Base-by-base conservation (phyloP, 352 stramenopile genomes). In the Phytophthora aleatoria region DNA sequence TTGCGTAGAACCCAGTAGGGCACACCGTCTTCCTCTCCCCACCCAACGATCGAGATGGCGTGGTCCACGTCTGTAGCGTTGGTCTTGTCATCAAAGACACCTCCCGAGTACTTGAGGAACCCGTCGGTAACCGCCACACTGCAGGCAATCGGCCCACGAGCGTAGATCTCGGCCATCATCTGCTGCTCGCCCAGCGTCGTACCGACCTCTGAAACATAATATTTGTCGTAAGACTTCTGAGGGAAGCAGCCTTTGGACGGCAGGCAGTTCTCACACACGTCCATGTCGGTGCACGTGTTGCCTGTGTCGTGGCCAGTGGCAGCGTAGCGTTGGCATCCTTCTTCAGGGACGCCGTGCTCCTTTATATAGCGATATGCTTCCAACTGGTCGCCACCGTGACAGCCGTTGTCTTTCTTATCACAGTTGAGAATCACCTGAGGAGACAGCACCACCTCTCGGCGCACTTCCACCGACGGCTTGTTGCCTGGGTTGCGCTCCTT, bases 131-230 rank as follows among this genome's bases (percentile, higher is more conserved):
- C 96, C 50, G 97, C 92, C 13, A 99, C 93, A 41, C 83, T 96
- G 67, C 95, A 98, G 3, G 92, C 91, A 53, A 99, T 97, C 1
- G 96, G 95, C 0, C 97, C 97, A 45, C 96, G 94, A 24, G 87
- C 91, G 58, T 96, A 98, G 53, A 99, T 98, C 83, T 99, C 97
- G 8, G 93, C 85, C 88, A 98, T 98, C 84, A 99, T 98, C 54
- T 96, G 82, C 49, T 93, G 45, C 54, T 98, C 88, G 20, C 94
- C 95, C 11, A 88, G 76, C 20, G 96, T 96, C 13, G 77, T 88
- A 42, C 96, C 97, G 72, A 96, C 98, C 81, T 99, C 96, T 15
- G 90, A 96, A 11, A 99, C 89, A 35, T 85, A 98, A 67, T 97
- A 97, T 81, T 97, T 97, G 64, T 98, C 94, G 84, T 97, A 98